Evolutionary conservation across 2,329 filamentous ascomycete genomes (phyloP).

Genomic region (Colletotrichum chrysophilum): DNA sequence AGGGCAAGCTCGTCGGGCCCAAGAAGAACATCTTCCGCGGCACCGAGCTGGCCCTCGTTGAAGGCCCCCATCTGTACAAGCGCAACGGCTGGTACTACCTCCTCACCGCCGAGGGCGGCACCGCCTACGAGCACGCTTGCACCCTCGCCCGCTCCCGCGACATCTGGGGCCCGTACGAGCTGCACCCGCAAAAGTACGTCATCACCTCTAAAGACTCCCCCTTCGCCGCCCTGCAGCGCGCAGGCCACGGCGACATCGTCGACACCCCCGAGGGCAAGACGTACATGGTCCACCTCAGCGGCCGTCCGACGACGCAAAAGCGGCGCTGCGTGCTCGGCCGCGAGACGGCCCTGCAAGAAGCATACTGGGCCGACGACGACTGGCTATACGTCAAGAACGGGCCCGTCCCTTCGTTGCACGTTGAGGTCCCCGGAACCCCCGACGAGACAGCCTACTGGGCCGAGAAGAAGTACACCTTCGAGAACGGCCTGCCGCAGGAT

Average conservation of each 20-base stretch:
- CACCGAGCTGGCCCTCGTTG: conserved; percentile 58
- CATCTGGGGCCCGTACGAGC: conserved; percentile 67
- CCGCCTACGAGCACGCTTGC: conserved; percentile 64
- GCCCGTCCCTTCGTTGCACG: conserved; percentile 56
- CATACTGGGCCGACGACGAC: conserved; percentile 64
- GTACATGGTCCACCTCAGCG: conserved; percentile 58
- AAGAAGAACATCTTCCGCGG: conserved; percentile 60
- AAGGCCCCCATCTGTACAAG: conserved; percentile 65
- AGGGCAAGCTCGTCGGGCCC: conserved; percentile 58
- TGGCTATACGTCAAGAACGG: conserved; percentile 69
- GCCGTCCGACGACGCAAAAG: conserved; percentile 55
- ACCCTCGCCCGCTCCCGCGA: conserved; percentile 59
- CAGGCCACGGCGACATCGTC: conserved; percentile 59
- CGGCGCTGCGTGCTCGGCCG: conserved; percentile 59
- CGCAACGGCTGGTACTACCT: conserved; percentile 65
- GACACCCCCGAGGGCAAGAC: conserved; percentile 58
- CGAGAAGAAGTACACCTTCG: conserved; percentile 53
- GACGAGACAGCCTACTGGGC: conserved; percentile 57
- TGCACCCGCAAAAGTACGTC: conserved; percentile 62
- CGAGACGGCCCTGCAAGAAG: conserved; percentile 64
- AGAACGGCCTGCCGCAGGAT: conserved; percentile 50
- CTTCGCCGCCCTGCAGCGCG: conserved; percentile 53
- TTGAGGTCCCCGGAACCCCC: conserved; percentile 53
- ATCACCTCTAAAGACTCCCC: conserved; percentile 58
- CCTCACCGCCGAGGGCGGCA: conserved; percentile 64